phyloP scores from a whole-genome alignment of 148 eudicot genomes.

The Salicornia ramosissima region DNA sequence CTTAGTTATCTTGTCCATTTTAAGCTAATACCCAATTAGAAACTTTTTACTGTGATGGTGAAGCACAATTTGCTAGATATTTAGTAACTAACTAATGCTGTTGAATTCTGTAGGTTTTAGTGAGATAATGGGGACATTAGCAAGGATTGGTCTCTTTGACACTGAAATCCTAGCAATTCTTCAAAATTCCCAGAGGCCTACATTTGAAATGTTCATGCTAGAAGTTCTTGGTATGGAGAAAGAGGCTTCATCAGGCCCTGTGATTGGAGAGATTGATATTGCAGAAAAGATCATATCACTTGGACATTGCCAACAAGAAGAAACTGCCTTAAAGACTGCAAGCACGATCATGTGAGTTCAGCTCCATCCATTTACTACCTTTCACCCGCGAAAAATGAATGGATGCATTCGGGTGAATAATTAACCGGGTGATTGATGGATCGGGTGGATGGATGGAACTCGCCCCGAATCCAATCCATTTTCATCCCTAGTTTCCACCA shows the following conservation, averaged over 20 bases:
- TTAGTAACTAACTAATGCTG: slow-evolving; percentile 1
- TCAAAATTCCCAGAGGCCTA: slow-evolving; percentile 42
- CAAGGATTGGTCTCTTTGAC: slow-evolving; percentile 75
- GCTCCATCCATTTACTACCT: too few relatives aligned
- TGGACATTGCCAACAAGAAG: slow-evolving; percentile 58
- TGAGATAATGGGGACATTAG: slow-evolving; percentile 73
- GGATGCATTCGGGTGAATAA: too few relatives aligned
- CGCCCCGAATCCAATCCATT: too few relatives aligned
- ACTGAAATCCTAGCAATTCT: slow-evolving; percentile 45
- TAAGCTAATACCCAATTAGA: background rate
- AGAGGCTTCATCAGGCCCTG: slow-evolving; percentile 22
- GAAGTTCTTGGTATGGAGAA: slow-evolving; percentile 46
- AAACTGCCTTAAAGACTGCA: slow-evolving; percentile 60
- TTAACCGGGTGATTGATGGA: too few relatives aligned
- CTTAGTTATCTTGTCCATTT: background rate
- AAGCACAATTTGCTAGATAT: background rate
- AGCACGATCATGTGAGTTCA: slow-evolving; percentile 61
- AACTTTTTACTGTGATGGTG: background rate
- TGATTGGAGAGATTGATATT: slow-evolving; percentile 44
- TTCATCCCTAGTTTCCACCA: too few relatives aligned
- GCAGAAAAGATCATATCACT: slow-evolving; percentile 49
- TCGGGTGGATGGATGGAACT: too few relatives aligned
- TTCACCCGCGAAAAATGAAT: too few relatives aligned
- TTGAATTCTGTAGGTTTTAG: slow-evolving; percentile 59
- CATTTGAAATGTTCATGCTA: slow-evolving; percentile 49